These are phyloP conservation scores for Cladophialophora chaetospira DNA, from an alignment of 2,329 filamentous ascomycete species.

Conservation along the genomic window DNA sequence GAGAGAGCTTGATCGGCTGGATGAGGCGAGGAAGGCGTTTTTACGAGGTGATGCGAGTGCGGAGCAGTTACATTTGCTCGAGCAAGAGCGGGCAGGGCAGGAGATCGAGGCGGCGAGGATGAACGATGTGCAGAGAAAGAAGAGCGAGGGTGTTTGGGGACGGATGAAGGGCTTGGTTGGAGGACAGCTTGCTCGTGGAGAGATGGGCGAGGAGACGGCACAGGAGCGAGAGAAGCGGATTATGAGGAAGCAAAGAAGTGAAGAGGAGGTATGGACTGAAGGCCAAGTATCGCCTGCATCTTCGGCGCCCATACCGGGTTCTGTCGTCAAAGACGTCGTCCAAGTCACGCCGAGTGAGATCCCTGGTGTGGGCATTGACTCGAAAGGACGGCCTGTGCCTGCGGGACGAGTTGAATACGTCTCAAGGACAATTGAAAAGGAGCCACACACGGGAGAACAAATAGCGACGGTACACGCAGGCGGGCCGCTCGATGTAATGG, in stretches of 20 bases:
- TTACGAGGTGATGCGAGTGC: constrained; percentile 43
- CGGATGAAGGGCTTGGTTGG: constrained; percentile 27
- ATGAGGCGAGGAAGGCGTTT: constrained; percentile 46
- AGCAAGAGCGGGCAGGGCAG: constrained; percentile 48
- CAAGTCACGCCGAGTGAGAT: constrained; percentile 20
- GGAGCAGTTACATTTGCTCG: constrained; percentile 47
- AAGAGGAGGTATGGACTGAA: constrained; percentile 19
- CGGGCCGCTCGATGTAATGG: constrained; percentile 29
- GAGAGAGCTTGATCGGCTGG: constrained; percentile 45
- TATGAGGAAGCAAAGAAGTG: constrained; percentile 11
- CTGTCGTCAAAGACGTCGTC: not conserved
- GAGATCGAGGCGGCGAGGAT: constrained; percentile 47
- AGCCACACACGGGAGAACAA: constrained; percentile 11
- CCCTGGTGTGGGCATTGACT: constrained; percentile 31
- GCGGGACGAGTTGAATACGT: constrained; percentile 28
- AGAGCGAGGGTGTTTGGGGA: constrained; percentile 37
- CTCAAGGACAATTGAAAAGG: constrained; percentile 12
- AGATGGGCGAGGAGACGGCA: constrained; percentile 28
- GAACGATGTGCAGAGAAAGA: constrained; percentile 43
- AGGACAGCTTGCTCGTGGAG: constrained; percentile 20
- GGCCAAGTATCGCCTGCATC: constrained; percentile 21
- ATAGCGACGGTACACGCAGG: constrained; percentile 13
- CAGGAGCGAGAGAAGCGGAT: constrained; percentile 20
- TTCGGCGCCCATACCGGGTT: constrained; percentile 4
- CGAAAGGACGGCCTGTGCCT: constrained; percentile 33